Percentiles rank a stretch among this genome's conserved stretches.
phyloP scores from a whole-genome alignment of 2,329 filamentous ascomycete genomes.

The Ophiostoma novo-ulmi region DNA sequence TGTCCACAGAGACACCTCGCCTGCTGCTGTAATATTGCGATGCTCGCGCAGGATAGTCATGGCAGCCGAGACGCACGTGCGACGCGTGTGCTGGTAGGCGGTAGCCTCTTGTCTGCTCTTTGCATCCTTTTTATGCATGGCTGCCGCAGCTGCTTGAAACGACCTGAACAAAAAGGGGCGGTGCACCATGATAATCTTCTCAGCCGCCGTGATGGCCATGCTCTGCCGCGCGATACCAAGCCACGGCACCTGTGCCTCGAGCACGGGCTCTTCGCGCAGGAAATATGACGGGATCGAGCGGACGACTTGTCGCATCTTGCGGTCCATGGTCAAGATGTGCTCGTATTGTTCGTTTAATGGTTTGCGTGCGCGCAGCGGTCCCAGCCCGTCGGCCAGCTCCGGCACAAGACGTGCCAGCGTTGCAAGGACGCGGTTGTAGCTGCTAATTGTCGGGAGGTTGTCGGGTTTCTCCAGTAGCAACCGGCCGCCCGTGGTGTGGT shows the following conservation, averaged over 20 bases:
- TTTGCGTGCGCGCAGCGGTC: conserved; percentile 32
- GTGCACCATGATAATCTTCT: conserved; percentile 40
- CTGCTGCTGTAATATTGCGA: conserved; percentile 25
- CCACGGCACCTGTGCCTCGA: conserved; percentile 32
- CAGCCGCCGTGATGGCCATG: conserved; percentile 37
- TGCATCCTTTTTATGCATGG: not conserved
- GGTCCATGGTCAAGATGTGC: conserved; percentile 34
- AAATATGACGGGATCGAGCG: conserved; percentile 34
- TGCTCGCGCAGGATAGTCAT: conserved; percentile 35
- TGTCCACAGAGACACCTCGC: conserved; percentile 31
- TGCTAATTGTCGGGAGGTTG: conserved; percentile 27
- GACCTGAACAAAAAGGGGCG: conserved; percentile 35
- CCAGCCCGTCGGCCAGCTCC: conserved; percentile 33
- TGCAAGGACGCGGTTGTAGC: conserved; percentile 32
- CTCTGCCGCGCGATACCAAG: conserved; percentile 35
- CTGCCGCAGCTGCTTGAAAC: conserved; percentile 29
- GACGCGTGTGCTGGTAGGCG: conserved; percentile 32
- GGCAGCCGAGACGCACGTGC: conserved; percentile 36
- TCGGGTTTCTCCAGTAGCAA: conserved; percentile 22
- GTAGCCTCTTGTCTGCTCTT: not conserved
- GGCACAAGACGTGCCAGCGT: conserved; percentile 34
- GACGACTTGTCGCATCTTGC: conserved; percentile 34
- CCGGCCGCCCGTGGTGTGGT: conserved; percentile 24
- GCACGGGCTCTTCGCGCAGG: conserved; percentile 29
- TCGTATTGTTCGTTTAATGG: conserved; percentile 33